phyloP scores from a whole-genome alignment of 2,329 filamentous ascomycete species.

The Neonectria faginata region DNA sequence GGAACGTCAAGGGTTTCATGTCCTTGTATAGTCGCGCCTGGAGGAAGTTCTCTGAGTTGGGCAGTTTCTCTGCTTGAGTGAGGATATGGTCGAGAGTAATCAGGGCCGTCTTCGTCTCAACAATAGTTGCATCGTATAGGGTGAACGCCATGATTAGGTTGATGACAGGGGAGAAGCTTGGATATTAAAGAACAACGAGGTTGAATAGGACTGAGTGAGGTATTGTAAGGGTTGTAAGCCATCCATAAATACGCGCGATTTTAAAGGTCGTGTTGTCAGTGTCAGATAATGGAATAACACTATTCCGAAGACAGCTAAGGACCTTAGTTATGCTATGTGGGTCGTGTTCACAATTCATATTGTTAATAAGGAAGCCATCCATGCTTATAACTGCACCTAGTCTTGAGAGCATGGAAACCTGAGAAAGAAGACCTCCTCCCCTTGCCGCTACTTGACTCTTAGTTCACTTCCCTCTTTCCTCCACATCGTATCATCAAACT shows the following conservation, averaged over 20 bases:
- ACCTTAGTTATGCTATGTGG: too few species aligned
- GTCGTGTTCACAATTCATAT: too few species aligned
- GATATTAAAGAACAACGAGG: not conserved
- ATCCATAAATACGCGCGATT: not conserved
- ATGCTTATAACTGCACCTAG: too few species aligned
- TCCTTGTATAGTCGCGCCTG: conserved; percentile 49
- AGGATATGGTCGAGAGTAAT: conserved; percentile 46
- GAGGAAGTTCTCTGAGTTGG: conserved; percentile 45
- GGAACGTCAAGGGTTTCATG: conserved; percentile 53
- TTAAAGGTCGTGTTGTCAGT: not conserved
- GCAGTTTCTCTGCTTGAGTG: conserved; percentile 46
- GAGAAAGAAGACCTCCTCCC: too few species aligned
- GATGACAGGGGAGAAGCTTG: not conserved
- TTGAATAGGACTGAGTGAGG: not conserved
- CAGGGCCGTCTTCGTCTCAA: conserved; percentile 43
- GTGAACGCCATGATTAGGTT: conserved; percentile 41
- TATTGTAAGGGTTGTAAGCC: too few species aligned
- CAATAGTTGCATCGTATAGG: conserved; percentile 50
- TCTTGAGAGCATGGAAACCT: too few species aligned
- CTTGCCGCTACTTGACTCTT: not conserved
- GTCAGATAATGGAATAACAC: not conserved
- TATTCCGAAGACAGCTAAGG: not conserved
- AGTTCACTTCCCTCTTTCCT: not conserved
- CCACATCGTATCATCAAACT: not conserved
- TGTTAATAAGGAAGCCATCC: too few species aligned